Evolutionary conservation across 2,329 filamentous ascomycete genomes (phyloP).

Genomic region (Pseudopyricularia javanii): DNA sequence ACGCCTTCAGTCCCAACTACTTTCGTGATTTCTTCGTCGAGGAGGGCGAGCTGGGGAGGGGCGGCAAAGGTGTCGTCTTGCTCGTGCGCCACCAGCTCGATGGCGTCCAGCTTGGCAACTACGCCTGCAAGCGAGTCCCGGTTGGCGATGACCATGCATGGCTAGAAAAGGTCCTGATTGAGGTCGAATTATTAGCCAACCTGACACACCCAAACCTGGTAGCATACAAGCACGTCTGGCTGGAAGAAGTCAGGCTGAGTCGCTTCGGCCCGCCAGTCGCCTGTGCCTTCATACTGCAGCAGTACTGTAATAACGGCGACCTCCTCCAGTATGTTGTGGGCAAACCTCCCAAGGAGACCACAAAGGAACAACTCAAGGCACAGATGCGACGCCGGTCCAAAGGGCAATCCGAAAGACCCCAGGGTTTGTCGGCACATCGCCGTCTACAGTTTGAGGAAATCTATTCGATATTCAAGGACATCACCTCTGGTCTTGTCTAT

Average conservation of each 20-base stretch:
- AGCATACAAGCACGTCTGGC: conserved; percentile 93
- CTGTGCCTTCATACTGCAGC: conserved; percentile 92
- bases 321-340: conserved; percentile 79
- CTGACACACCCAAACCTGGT: conserved; percentile 92
- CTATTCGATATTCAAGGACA: conserved; percentile 91
- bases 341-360: conserved; percentile 46
- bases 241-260: conserved; percentile 76
- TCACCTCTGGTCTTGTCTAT: conserved; percentile 82
- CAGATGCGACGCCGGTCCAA: conserved; percentile 73
- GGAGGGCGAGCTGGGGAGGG: conserved; percentile 72
- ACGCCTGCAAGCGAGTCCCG: conserved; percentile 90
- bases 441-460: conserved; percentile 73
- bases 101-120: conserved; percentile 58
- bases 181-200: conserved; percentile 85
- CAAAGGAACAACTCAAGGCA: conserved; percentile 80
- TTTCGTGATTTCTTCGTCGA: conserved; percentile 90
- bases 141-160: conserved; percentile 90
- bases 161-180: conserved; percentile 86
- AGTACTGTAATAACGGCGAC: conserved; percentile 93
- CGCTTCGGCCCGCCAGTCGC: conserved; percentile 84
- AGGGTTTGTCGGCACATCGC: conserved; percentile 25
- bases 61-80: conserved; percentile 88
- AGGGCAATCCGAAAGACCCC: conserved; percentile 50
- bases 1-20: conserved; percentile 85
- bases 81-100: conserved; percentile 91